Percentiles rank a stretch among this genome's conserved stretches.
Conservation (phyloP, 2,329 filamentous ascomycete genomes). For the Alternaria novae-zelandiae region DNA sequence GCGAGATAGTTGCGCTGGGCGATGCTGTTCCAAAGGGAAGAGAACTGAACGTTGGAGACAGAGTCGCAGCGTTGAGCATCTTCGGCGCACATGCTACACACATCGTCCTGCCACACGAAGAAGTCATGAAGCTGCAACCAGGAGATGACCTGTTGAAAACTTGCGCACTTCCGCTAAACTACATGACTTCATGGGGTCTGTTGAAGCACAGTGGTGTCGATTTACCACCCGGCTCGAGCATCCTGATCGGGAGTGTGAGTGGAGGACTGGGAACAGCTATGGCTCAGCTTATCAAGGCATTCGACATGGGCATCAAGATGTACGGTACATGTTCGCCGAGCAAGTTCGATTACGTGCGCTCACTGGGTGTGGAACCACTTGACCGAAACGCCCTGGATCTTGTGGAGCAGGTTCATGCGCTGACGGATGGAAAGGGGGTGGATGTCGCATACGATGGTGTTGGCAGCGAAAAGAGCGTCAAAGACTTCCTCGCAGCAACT, state of each 20-base stretch:
- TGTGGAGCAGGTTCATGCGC: constrained; percentile 6
- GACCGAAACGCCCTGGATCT: constrained; percentile 13
- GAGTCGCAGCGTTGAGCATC: constrained; percentile 4
- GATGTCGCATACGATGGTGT: constrained; percentile 17
- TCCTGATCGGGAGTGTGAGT: constrained; percentile 14
- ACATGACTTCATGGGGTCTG: constrained; percentile 19
- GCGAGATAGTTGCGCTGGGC: constrained; percentile 9
- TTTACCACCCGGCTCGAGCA: constrained; percentile 8
- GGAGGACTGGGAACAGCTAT: constrained; percentile 16
- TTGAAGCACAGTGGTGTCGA: constrained; percentile 14
- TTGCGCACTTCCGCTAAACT: constrained; percentile 10
- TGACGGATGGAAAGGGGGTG: constrained; percentile 12
- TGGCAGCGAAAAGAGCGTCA: constrained; percentile 9
- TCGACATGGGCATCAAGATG: constrained; percentile 13
- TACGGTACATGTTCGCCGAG: constrained; percentile 11
- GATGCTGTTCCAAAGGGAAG: background rate
- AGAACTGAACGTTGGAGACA: constrained; percentile 6
- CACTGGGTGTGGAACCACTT: constrained; percentile 12
- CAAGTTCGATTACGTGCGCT: constrained; percentile 16
- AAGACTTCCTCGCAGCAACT: constrained; percentile 6
- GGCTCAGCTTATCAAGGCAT: constrained; percentile 10
- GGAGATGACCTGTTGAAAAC: constrained; percentile 11
- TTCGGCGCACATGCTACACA: constrained; percentile 12
- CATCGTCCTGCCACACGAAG: constrained; percentile 8
- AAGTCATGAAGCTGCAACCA: constrained; percentile 1